A percentile compares a stretch with the other conserved stretches of the same genome.
Conservation (phyloP, 805 yeast species). For the Candida sonorensis region DNA sequence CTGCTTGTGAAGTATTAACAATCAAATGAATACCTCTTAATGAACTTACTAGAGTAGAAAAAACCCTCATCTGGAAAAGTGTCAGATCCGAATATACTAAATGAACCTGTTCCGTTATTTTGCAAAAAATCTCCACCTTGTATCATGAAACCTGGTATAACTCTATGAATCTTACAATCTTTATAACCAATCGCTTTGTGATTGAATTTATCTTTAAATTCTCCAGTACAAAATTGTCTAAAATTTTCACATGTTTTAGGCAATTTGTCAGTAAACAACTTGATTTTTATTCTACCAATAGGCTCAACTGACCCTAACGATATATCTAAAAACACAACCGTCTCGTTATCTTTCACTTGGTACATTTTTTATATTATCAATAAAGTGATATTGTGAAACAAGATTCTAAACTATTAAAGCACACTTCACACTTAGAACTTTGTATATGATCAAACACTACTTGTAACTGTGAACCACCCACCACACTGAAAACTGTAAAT, state of each 20-base stretch:
- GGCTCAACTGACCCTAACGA: conserved; percentile 22
- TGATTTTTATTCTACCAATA: conserved; percentile 39
- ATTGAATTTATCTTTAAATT: conserved; percentile 25
- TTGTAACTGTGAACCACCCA: too few relatives aligned
- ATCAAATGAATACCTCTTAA: too few relatives aligned
- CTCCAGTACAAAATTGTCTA: conserved; percentile 48
- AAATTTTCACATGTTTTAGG: conserved; percentile 46
- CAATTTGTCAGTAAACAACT: conserved; percentile 31
- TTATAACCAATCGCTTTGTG: conserved; percentile 40
- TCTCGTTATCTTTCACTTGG: conserved; percentile 1
- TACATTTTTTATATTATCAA: not conserved
- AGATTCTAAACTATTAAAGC: too few relatives aligned
- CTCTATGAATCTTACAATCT: conserved; percentile 30
- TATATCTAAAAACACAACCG: conserved; percentile 24
- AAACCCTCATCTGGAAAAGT: conserved; percentile 41
- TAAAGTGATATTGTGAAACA: too few relatives aligned
- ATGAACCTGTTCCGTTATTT: conserved; percentile 39
- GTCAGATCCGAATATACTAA: conserved; percentile 33
- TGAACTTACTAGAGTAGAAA: conserved; percentile 24
- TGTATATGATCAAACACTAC: too few relatives aligned
- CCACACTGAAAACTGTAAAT: too few relatives aligned
- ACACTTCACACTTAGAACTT: too few relatives aligned
- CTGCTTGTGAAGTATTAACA: too few relatives aligned
- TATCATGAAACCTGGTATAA: conserved; percentile 37
- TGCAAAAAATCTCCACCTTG: conserved; percentile 28